Conservation (phyloP, 352 stramenopile genomes). For the Globisporangium abappressorium region DNA sequence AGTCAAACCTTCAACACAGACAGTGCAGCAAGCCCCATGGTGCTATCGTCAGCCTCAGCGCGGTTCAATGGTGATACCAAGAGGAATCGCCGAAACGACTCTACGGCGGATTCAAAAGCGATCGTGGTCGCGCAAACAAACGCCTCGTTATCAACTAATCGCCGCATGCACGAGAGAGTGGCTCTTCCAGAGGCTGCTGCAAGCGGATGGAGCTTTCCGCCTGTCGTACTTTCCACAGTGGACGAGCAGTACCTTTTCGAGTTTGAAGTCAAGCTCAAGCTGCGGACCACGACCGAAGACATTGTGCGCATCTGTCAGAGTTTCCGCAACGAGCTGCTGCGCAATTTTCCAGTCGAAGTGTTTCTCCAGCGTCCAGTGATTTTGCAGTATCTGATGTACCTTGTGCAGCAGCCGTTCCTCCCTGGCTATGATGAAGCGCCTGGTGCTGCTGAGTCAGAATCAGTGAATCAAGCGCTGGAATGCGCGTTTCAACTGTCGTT, state of each 20-base stretch:
- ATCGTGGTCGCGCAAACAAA: constrained; percentile 3
- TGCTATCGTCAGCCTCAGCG: background rate
- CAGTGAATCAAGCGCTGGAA: constrained; percentile 20
- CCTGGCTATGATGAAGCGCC: constrained; percentile 12
- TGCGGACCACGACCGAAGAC: constrained; percentile 44
- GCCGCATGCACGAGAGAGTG: constrained; percentile 3
- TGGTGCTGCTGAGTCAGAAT: background rate
- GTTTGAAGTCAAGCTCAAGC: constrained; percentile 69
- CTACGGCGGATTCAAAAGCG: background rate
- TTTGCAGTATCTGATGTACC: constrained; percentile 57
- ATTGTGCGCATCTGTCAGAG: constrained; percentile 46
- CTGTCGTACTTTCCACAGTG: constrained; percentile 40
- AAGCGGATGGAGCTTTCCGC: constrained; percentile 56
- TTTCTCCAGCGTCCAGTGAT: constrained; percentile 65
- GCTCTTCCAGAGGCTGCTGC: constrained; percentile 4
- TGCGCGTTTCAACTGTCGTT: constrained; percentile 22
- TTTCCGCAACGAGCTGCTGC: constrained; percentile 53
- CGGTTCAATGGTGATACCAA: background rate
- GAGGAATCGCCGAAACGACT: background rate
- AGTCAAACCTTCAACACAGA: background rate
- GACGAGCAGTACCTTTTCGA: constrained; percentile 80
- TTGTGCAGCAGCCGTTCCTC: constrained; percentile 63
- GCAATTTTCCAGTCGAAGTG: constrained; percentile 63
- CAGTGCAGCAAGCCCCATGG: background rate
- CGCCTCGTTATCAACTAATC: background rate